These are phyloP conservation scores for Cylindrotheca closterium DNA, from an alignment of 108 stramenopile species.

Conservation along the genomic window DNA sequence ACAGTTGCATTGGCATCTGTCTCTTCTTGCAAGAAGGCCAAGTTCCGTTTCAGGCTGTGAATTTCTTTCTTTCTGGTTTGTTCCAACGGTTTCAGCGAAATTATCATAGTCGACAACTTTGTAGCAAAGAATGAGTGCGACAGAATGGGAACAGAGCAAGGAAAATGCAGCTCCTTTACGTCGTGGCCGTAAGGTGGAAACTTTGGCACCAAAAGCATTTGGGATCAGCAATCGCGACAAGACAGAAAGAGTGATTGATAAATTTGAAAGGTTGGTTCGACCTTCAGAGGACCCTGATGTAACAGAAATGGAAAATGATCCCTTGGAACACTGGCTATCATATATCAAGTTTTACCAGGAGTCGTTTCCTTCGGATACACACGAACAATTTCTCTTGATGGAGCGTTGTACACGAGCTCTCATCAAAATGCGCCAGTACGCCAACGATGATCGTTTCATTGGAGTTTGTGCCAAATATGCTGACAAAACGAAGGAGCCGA, in stretches of 20 bases:
- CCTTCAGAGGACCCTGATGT: conserved; percentile 54
- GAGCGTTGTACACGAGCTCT: conserved; percentile 78
- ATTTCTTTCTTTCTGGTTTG: too few species aligned
- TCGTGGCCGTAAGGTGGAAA: conserved; percentile 63
- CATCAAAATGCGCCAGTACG: conserved; percentile 52
- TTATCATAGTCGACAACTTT: too few species aligned
- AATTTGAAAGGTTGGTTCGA: conserved; percentile 62
- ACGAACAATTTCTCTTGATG: conserved; percentile 74
- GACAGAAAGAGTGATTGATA: conserved; percentile 22
- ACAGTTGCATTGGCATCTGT: too few species aligned
- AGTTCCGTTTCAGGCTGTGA: too few species aligned
- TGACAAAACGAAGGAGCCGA: conserved; percentile 64
- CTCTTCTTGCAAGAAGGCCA: too few species aligned
- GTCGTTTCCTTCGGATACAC: conserved; percentile 66
- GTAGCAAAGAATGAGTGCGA: conserved; percentile 19
- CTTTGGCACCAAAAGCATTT: conserved; percentile 32
- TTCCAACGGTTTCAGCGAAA: too few species aligned
- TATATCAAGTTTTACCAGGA: conserved; percentile 82
- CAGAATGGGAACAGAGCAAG: conserved; percentile 75
- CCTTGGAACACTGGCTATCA: conserved; percentile 73
- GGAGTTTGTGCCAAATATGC: conserved; percentile 80
- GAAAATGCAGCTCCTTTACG: conserved; percentile 86
- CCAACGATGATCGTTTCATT: conserved; percentile 73
- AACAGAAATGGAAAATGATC: conserved; percentile 49
- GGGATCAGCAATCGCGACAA: conserved; percentile 12